Base-by-base conservation (phyloP, 495 filamentous ascomycete species). In the Geopyxis carbonaria region DNA sequence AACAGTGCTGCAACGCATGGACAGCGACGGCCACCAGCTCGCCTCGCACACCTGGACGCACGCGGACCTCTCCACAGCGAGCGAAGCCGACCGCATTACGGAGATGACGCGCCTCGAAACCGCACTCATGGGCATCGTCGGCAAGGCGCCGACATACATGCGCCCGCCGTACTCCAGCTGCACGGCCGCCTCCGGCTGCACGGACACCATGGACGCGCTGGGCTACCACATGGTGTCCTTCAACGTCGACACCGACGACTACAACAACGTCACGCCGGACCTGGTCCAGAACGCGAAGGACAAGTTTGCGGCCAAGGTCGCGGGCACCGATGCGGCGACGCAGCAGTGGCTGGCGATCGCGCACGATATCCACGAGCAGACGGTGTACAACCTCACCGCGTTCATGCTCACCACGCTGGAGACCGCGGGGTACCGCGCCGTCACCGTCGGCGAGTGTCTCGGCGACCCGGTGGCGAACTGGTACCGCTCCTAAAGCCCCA, bases 161-260 rank as follows among this genome's bases (percentile, higher is more conserved):
- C 68, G 77, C 4, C 41, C 40, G 6, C 44, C 40, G 13, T n/a
- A 11, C 51, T 72, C 70, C 1, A 68, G 65, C 50, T 87, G 80
- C 53, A 64, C 62, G 8, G 52, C 57, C 2, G 64, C 63, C 16
- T n/a, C n/a, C n/a, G n/a, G n/a, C 2, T 86, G 81, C 51, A 60
- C 70, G 38, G 59, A 56, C 7, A 69, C 75, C 27, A 59, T 87
- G 50, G 64, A 64, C 13, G 59, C 58, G 3, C 63, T 87, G 27
- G 80, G 82, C 3, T 91, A 91, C 46, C 80, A 91, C 55, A 63
- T 75, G 25, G 60, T 69, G 42, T 70, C 80, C 34, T 82, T 72
- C 48, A 70, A 86, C 43, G 62, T 91, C 22, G 81, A 91, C 57
- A 91, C 82, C 0, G 71, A 73, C 7, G 81, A 84, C 41, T 91